Evolutionary conservation across 139 green algal genomes (phyloP), one percentile per base, ranked within the genome.

Genomic region (Picochlorum sp.): DNA sequence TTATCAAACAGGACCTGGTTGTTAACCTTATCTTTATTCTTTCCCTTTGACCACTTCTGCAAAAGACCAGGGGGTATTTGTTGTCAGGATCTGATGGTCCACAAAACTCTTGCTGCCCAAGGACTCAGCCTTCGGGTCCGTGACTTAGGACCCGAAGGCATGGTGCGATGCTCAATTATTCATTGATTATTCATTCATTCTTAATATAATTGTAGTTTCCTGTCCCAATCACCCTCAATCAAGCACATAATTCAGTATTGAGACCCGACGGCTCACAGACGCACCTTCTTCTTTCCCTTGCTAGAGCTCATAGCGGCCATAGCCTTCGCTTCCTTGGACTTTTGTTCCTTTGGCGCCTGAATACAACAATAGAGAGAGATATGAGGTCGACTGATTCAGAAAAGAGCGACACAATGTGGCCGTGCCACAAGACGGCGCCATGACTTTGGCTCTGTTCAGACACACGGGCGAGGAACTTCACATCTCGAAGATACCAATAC

Each of bases 21-120:
- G 86, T 97, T 97, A 26, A 96, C 89, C 87, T 98, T 98, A 88
- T 98, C 93, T 86, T 97, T 98, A 57, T 80, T 71, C 81, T 95
- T 95, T 57, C 91, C 91, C 90, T 97, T 97, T 73, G 86, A 95
- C 91, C 91, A 97, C 78, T 97, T 97, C 86, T 96, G 84, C 77
- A 67, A 13, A 24, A 34, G 20, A 18, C 15, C 6, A 55, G n/a
- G 47, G 47, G 13, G 47, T 21, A 13, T 13, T 11, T 20, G 47
- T 41, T 41, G 34, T 41, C 34, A 41, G 34, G 2, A 41, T 41
- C 2, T 13, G 24, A 11, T 41, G 34, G 28, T 30, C 9, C 34
- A 4, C 34, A 9, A 41, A 41, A 41, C 6, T 41, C 34, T 8
- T 41, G 34, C 14, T 41, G 34, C 34, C 34, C 34, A 41, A 11